Conservation (phyloP, 495 filamentous ascomycete genomes). For the Xylaria longipes region DNA sequence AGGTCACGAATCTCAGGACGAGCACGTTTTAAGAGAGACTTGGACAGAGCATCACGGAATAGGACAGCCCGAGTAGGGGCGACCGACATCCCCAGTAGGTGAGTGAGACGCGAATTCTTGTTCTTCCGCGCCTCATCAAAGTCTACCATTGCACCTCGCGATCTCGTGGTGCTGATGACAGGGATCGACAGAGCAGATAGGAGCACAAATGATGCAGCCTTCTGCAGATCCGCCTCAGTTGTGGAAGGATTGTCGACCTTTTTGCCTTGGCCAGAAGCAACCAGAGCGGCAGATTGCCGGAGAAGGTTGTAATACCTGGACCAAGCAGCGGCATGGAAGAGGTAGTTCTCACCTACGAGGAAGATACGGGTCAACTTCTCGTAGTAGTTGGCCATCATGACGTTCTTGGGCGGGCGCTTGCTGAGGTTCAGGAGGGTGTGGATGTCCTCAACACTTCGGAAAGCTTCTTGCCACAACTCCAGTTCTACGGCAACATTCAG, state of each 20-base stretch:
- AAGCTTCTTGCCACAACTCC: slow-evolving; percentile 98
- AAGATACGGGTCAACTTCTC: slow-evolving; percentile 98
- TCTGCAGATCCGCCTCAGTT: slow-evolving; percentile 83
- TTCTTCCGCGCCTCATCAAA: slow-evolving; percentile 97
- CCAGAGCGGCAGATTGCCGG: slow-evolving; percentile 82
- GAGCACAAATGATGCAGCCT: slow-evolving; percentile 92
- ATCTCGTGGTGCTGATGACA: slow-evolving; percentile 97
- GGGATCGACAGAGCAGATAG: slow-evolving; percentile 94
- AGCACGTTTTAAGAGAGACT: slow-evolving; percentile 88
- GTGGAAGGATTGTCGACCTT: slow-evolving; percentile 90
- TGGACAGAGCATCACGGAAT: slow-evolving; percentile 95
- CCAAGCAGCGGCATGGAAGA: slow-evolving; percentile 98
- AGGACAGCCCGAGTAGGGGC: slow-evolving; percentile 87
- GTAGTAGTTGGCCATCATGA: slow-evolving; percentile 99
- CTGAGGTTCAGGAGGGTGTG: slow-evolving; percentile 97
- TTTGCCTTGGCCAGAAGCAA: slow-evolving; percentile 86
- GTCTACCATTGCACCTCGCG: slow-evolving; percentile 92
- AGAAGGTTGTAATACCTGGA: slow-evolving; percentile 96
- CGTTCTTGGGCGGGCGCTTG: slow-evolving; percentile 98
- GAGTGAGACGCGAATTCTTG: slow-evolving; percentile 96
- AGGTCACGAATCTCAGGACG: slow-evolving; percentile 93
- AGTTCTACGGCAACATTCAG: slow-evolving; percentile 97
- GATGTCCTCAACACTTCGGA: slow-evolving; percentile 98
- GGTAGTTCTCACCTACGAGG: slow-evolving; percentile 97
- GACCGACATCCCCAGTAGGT: slow-evolving; percentile 89